These are phyloP conservation scores for Trichocomaceae sp. DNA, from an alignment of 2,329 filamentous ascomycete species.

Conservation along the genomic window DNA sequence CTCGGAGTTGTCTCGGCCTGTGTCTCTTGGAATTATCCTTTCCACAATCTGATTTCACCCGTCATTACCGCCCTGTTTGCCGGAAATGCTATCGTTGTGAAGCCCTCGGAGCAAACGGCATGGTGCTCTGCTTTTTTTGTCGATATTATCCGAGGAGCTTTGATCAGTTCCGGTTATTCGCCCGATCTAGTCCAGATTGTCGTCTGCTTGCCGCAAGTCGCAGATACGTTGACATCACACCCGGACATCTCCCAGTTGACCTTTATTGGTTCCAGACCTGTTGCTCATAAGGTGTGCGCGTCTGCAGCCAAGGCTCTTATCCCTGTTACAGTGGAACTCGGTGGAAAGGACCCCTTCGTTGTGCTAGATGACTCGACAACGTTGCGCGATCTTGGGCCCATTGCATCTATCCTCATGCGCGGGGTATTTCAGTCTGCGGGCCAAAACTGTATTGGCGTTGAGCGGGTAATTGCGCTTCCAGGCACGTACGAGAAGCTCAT, in stretches of 20 bases:
- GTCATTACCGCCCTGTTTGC: slow-evolving; percentile 86
- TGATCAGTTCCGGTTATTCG: slow-evolving; percentile 75
- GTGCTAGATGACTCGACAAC: slow-evolving; percentile 70
- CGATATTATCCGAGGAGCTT: slow-evolving; percentile 68
- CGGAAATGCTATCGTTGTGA: slow-evolving; percentile 87
- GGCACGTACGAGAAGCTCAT: slow-evolving; percentile 69
- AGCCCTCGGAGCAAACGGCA: slow-evolving; percentile 89
- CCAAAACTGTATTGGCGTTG: slow-evolving; percentile 96
- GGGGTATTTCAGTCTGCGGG: slow-evolving; percentile 93
- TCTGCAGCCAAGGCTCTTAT: slow-evolving; percentile 81
- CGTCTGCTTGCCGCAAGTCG: slow-evolving; percentile 79
- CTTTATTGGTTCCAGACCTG: slow-evolving; percentile 84
- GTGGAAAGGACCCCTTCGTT: slow-evolving; percentile 89
- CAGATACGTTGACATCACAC: slow-evolving; percentile 76
- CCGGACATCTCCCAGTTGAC: slow-evolving; percentile 80
- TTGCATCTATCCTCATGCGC: slow-evolving; percentile 77
- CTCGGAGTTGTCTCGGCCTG: slow-evolving; percentile 86
- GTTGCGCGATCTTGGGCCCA: slow-evolving; percentile 54
- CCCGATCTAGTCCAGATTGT: slow-evolving; percentile 76
- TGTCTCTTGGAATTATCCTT: slow-evolving; percentile 95
- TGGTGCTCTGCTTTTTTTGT: slow-evolving; percentile 86
- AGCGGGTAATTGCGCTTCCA: slow-evolving; percentile 78
- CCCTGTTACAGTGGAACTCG: slow-evolving; percentile 82
- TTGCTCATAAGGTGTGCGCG: slow-evolving; percentile 81
- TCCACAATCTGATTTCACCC: slow-evolving; percentile 90